These are phyloP conservation scores for Citrullus amarus DNA, from an alignment of 306 rosid genomes.

Conservation along the genomic window DNA sequence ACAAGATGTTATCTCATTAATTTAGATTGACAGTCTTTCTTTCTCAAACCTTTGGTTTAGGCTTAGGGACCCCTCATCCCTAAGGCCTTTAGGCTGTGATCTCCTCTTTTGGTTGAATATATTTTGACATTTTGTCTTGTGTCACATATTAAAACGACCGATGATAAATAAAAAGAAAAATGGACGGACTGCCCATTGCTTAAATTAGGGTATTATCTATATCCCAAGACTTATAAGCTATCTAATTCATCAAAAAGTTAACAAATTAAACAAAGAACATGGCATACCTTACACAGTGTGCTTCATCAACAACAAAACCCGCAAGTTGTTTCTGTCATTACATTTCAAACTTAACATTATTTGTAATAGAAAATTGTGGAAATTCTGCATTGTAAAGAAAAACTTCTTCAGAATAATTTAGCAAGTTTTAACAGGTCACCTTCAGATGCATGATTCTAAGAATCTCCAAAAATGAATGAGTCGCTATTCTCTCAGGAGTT, in stretches of 20 bases:
- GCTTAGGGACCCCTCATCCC: not conserved
- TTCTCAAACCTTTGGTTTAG: not conserved
- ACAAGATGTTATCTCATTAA: not conserved
- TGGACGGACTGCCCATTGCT: not conserved
- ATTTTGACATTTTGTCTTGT: not conserved
- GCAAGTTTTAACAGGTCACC: conserved; percentile 32
- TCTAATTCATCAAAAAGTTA: not conserved
- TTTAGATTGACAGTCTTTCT: not conserved
- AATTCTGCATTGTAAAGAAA: conserved; percentile 3
- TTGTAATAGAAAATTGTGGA: conserved; percentile 9
- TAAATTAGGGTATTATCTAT: not conserved
- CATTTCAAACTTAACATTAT: conserved; percentile 21
- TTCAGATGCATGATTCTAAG: conserved; percentile 59
- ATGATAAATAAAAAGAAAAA: not conserved
- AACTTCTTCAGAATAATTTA: conserved; percentile 7
- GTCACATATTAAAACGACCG: not conserved
- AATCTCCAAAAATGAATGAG: conserved; percentile 49
- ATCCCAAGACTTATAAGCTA: not conserved
- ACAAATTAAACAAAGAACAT: conserved; percentile 16
- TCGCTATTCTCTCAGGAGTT: conserved; percentile 94
- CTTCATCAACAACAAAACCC: conserved; percentile 89
- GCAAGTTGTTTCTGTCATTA: conserved; percentile 72
- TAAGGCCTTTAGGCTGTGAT: not conserved
- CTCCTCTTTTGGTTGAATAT: not conserved
- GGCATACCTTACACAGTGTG: conserved; percentile 89